Evolutionary conservation across 345 rosid species (phyloP), one percentile per base, ranked within the genome.

Genomic region (Laguncularia racemosa): DNA sequence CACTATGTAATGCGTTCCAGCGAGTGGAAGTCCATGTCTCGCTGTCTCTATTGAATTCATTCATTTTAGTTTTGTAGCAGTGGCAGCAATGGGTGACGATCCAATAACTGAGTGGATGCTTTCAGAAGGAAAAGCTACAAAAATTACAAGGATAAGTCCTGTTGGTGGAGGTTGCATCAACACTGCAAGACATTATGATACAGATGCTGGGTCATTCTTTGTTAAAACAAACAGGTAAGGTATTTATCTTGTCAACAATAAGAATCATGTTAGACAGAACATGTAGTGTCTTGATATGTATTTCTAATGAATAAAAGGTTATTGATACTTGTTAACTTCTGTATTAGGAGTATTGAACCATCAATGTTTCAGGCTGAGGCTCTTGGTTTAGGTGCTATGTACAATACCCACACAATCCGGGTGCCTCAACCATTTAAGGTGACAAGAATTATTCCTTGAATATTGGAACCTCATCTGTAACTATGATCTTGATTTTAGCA

Each of bases 91-190:
- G 85, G 67, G 83, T 72, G 84, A 86, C 19, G 96, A 92, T 68
- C 98, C 95, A n/a, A 59, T 86, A 53, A 75, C 76, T 49, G 86
- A 83, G 55, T 89, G 99, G 97, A 92, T 92, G 64, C 75, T 89
- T 18, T 70, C 88, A 1, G 78, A 92, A 73, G 97, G 99, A 48
- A 92, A 86, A 59, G 96, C 96, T 11, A 83, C 77, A 23, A 60
- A 65, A 50, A 89, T 92, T 50, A 83, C 77, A 40, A 75, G 81
- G 68, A 83, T 80, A 48, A 70, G 85, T 71, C 77, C 95, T 18
- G 21, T 92, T 56, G 97, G 97, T 40, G 98, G 98, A 46, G 98
- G 98, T 67, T 92, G 98, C 71, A 86, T 92, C 62, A 92, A 84
- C 64, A 76, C 73, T 19, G 96, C 98, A 16, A 78, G 59, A 47